Evolutionary conservation across 805 yeast genomes (phyloP).

Genomic region (Saccharomyces paradoxus): DNA sequence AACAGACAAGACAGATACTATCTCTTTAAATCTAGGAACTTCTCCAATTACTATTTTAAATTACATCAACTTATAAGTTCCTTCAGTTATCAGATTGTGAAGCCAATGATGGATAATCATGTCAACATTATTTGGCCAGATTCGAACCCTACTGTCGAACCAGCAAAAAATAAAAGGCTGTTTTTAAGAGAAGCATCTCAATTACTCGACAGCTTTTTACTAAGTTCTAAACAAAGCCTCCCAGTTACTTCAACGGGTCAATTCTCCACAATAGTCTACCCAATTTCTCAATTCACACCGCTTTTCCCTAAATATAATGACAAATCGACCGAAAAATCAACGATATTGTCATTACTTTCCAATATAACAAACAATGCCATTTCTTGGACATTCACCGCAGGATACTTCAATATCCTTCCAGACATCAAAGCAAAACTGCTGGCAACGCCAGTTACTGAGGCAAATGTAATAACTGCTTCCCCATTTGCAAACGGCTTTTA

Average conservation of each 20-base stretch:
- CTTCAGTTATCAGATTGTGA: constrained; percentile 57
- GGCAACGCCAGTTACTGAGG: constrained; percentile 39
- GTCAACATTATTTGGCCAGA: constrained; percentile 69
- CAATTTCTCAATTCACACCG: constrained; percentile 88
- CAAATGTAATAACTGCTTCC: constrained; percentile 75
- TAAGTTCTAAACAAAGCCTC: constrained; percentile 25
- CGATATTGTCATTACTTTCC: constrained; percentile 53
- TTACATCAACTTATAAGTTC: constrained; percentile 61
- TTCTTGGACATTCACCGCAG: constrained; percentile 88
- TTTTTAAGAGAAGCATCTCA: constrained; percentile 51
- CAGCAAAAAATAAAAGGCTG: constrained; percentile 43
- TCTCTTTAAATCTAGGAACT: constrained; percentile 45
- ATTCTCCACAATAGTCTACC: constrained; percentile 65
- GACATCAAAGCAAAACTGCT: constrained; percentile 54
- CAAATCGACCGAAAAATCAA: constrained; percentile 74
- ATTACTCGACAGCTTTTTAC: constrained; percentile 51
- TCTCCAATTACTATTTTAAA: constrained; percentile 68
- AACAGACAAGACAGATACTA: constrained; percentile 93
- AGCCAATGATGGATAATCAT: constrained; percentile 33
- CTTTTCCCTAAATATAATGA: constrained; percentile 45
- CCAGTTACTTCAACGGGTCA: constrained; percentile 2
- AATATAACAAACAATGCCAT: constrained; percentile 44
- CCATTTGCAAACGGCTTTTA: constrained; percentile 93
- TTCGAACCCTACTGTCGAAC: constrained; percentile 58
- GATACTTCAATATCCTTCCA: constrained; percentile 88